Conservation (phyloP, 2,329 filamentous ascomycete species). For the Bretziella fagacearum region DNA sequence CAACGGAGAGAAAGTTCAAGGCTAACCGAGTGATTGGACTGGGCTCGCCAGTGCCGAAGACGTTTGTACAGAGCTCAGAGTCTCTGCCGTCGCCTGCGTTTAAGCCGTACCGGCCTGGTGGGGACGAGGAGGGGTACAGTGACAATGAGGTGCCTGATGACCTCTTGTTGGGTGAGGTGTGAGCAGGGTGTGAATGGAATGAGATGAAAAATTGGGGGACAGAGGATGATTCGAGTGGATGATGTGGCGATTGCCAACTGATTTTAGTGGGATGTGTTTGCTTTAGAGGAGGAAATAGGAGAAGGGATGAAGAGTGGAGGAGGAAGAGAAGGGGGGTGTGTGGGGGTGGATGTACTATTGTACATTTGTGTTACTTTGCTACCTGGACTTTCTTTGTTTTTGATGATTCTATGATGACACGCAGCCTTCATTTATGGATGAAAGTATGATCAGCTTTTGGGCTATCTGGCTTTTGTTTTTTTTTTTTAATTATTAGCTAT, state of each 20-base stretch:
- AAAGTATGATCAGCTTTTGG: not conserved
- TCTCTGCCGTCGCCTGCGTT: slow-evolving; percentile 12
- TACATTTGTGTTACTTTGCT: slow-evolving; percentile 3
- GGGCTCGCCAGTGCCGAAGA: slow-evolving; percentile 7
- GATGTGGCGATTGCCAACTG: no score
- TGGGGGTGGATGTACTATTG: slow-evolving; percentile 7
- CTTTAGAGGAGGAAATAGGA: not conserved
- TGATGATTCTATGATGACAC: slow-evolving; percentile 1
- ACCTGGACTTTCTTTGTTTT: not conserved
- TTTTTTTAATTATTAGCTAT: not conserved
- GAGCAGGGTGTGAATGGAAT: not conserved
- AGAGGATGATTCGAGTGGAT: not conserved
- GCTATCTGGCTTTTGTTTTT: not conserved
- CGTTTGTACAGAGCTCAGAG: slow-evolving; percentile 9
- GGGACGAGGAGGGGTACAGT: slow-evolving; percentile 19
- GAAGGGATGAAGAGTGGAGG: not conserved
- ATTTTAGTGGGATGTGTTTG: no score
- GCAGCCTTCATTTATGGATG: slow-evolving; percentile 1
- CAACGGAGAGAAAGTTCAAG: slow-evolving; percentile 9
- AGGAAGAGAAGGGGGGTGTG: not conserved
- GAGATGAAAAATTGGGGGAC: not conserved
- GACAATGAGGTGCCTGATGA: slow-evolving; percentile 29
- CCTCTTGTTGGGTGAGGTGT: slow-evolving; percentile 15
- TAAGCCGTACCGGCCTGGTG: slow-evolving; percentile 6
- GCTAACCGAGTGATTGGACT: slow-evolving; percentile 14